These are phyloP conservation scores for Hanseniaspora vineae DNA, from an alignment of 805 yeast species.

Conservation along the genomic window DNA sequence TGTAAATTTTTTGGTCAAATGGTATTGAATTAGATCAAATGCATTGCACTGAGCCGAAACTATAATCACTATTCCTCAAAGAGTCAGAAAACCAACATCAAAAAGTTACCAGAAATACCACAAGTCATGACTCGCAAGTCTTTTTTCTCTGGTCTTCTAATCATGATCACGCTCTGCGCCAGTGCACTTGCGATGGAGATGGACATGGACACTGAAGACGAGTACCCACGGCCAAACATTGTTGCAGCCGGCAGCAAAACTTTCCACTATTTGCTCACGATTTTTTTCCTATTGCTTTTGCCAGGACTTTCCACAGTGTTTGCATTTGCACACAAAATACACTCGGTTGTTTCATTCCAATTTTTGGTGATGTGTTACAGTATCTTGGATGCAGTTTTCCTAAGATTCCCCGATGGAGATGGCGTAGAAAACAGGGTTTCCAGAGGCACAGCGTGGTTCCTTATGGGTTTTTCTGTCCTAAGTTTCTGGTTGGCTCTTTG, in stretches of 20 bases:
- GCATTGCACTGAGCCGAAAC: too few species aligned
- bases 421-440: conserved; percentile 59
- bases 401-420: conserved; percentile 50
- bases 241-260: conserved; percentile 39
- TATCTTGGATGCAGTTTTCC: conserved; percentile 39
- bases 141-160: neutral
- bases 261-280: conserved; percentile 51
- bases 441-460: conserved; percentile 55
- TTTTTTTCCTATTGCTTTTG: conserved; percentile 33
- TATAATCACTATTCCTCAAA: too few species aligned
- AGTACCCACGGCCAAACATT: conserved; percentile 25
- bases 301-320: conserved; percentile 46
- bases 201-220: conserved; percentile 23
- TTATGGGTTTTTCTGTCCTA: conserved; percentile 32
- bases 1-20: too few species aligned
- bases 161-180: neutral
- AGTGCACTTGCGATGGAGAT: conserved; percentile 11
- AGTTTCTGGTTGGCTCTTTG: conserved; percentile 43
- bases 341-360: conserved; percentile 35
- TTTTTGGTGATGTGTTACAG: conserved; percentile 36
- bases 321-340: conserved; percentile 40
- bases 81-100: too few species aligned
- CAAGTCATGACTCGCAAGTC: too few species aligned
- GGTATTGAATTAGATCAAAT: too few species aligned
- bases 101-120: too few species aligned